Evolutionary conservation across 2,329 filamentous ascomycete genomes (phyloP).

Genomic region (Hansfordia pulvinata): DNA sequence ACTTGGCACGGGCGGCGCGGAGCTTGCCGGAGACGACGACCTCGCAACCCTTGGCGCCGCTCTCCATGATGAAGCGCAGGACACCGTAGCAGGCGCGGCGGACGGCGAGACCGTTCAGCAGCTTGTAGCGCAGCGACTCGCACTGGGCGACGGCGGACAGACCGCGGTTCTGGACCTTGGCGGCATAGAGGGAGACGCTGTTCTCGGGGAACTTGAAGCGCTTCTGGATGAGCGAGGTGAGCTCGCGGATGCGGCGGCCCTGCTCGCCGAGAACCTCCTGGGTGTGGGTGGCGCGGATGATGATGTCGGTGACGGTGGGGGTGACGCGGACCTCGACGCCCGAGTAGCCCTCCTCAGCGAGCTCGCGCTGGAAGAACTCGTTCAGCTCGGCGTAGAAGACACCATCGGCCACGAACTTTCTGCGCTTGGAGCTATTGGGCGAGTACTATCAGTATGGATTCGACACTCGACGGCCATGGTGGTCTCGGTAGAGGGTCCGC

Average conservation of each 20-base stretch:
- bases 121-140: conserved; percentile 99
- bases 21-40: conserved; percentile 99
- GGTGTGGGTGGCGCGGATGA: conserved; percentile 99
- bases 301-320: conserved; percentile 99
- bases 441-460: too few species aligned
- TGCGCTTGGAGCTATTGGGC: conserved; percentile 63
- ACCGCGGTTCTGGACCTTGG: conserved; percentile 99
- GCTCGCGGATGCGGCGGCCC: conserved; percentile 98
- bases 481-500: conserved; percentile 3
- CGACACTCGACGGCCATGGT: too few species aligned
- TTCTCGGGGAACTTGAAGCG: conserved; percentile 99
- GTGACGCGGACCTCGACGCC: conserved; percentile 99
- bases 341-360: conserved; percentile 99
- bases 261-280: conserved; percentile 99
- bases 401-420: conserved; percentile 95
- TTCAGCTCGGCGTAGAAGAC: conserved; percentile 99
- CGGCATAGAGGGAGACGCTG: conserved; percentile 98
- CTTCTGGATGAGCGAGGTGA: conserved; percentile 99
- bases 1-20: conserved; percentile 96
- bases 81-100: conserved; percentile 99
- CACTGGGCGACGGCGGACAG: conserved; percentile 99
- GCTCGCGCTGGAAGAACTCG: conserved; percentile 99
- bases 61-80: conserved; percentile 99
- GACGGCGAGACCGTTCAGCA: conserved; percentile 98
- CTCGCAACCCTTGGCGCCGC: conserved; percentile 98